Conservation (phyloP, 2,329 filamentous ascomycete genomes). For the Sarocladium brachiariae region DNA sequence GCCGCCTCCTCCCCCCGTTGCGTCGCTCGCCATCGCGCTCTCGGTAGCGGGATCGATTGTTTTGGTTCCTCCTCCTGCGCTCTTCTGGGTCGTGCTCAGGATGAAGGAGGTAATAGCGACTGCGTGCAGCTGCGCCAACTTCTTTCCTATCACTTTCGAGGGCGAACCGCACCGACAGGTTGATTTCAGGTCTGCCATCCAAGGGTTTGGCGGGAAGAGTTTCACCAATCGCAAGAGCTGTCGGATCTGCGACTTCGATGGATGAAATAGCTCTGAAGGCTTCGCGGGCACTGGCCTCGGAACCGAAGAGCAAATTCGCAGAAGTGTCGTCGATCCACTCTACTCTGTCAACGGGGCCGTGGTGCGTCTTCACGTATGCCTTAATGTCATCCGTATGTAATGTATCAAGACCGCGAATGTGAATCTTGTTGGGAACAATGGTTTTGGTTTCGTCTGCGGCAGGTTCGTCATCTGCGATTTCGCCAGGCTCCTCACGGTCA, state of each 20-base stretch:
- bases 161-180: slow-evolving; percentile 67
- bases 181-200: slow-evolving; percentile 59
- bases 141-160: slow-evolving; percentile 73
- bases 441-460: slow-evolving; percentile 19
- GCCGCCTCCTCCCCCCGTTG: slow-evolving; percentile 25
- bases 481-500: slow-evolving; percentile 31
- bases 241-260: slow-evolving; percentile 44
- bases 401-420: slow-evolving; percentile 75
- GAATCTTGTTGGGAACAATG: slow-evolving; percentile 54
- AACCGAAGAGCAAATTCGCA: slow-evolving; percentile 74
- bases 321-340: slow-evolving; percentile 96
- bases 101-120: slow-evolving; percentile 87
- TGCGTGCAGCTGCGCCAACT: slow-evolving; percentile 68
- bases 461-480: slow-evolving; percentile 29
- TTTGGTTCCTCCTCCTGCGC: slow-evolving; percentile 51
- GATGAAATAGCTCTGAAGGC: slow-evolving; percentile 48
- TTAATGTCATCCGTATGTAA: slow-evolving; percentile 76
- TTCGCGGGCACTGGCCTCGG: slow-evolving; percentile 42
- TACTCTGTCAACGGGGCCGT: slow-evolving; percentile 52
- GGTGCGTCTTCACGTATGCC: slow-evolving; percentile 65
- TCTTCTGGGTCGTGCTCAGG: slow-evolving; percentile 82
- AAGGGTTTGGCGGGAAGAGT: slow-evolving; percentile 63
- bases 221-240: slow-evolving; percentile 53
- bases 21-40: slow-evolving; percentile 40
- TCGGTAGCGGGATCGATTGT: slow-evolving; percentile 55